A percentile compares a stretch with the other conserved stretches of the same genome.
phyloP scores from a whole-genome alignment of 2,329 filamentous ascomycete species.

The Epichloe baconii region DNA sequence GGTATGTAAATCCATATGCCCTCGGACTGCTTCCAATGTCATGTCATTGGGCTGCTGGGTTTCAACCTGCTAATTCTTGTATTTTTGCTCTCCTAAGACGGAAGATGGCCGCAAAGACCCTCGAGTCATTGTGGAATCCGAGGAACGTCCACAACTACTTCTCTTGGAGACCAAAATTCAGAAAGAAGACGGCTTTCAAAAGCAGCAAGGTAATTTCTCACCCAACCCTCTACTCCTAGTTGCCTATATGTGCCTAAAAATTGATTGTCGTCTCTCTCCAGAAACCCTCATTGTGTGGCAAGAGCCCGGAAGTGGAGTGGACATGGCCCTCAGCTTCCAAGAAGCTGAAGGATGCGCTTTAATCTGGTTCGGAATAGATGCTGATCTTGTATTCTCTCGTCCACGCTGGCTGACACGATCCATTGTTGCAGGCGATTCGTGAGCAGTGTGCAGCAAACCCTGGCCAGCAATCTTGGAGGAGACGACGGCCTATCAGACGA shows the following conservation, averaged over 20 bases:
- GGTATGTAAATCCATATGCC: constrained; percentile 38
- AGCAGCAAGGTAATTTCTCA: constrained; percentile 70
- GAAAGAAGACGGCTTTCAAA: constrained; percentile 93
- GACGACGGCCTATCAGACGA: constrained; percentile 89
- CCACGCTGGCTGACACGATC: neutral
- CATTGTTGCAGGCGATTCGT: constrained; percentile 66
- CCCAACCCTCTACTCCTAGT: neutral
- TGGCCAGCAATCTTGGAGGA: constrained; percentile 34
- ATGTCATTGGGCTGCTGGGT: neutral
- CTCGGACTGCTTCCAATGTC: neutral
- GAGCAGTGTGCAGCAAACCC: constrained; percentile 66
- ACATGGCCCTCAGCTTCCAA: constrained; percentile 98
- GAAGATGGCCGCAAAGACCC: constrained; percentile 62
- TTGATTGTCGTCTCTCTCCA: constrained; percentile 21
- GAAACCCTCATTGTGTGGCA: constrained; percentile 99
- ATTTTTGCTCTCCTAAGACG: constrained; percentile 24
- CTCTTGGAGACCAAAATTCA: constrained; percentile 81
- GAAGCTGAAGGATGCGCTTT: constrained; percentile 86
- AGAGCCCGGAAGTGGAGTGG: constrained; percentile 66
- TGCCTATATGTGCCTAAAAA: neutral
- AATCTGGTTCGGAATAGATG: constrained; percentile 56
- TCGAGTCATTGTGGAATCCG: constrained; percentile 80
- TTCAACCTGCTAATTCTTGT: neutral
- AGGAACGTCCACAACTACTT: constrained; percentile 74
- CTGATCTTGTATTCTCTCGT: constrained; percentile 3